Evolutionary conservation across 345 rosid species (phyloP).

Genomic region (Arabis alpina): DNA sequence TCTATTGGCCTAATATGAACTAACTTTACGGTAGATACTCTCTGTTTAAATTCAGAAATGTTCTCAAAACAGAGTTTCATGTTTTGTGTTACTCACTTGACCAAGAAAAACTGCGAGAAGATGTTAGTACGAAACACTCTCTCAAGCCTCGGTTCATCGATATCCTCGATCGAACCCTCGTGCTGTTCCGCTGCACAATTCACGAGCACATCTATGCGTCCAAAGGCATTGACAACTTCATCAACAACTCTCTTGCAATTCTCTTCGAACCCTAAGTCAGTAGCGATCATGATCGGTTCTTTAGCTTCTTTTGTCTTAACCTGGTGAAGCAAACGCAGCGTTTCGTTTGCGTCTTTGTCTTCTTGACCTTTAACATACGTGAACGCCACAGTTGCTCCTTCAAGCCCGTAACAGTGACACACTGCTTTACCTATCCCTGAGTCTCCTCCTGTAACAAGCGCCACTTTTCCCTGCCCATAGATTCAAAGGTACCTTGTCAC

Average conservation of each 20-base stretch:
- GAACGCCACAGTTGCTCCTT: slow-evolving; percentile 80
- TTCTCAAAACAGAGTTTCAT: neutral
- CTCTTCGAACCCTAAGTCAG: slow-evolving; percentile 71
- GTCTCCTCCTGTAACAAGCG: slow-evolving; percentile 80
- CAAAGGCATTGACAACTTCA: slow-evolving; percentile 63
- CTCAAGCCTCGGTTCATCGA: slow-evolving; percentile 69
- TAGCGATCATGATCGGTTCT: slow-evolving; percentile 60
- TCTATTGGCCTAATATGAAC: too few relatives aligned
- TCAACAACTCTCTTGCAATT: slow-evolving; percentile 68
- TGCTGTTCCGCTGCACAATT: slow-evolving; percentile 75
- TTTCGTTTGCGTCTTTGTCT: slow-evolving; percentile 74
- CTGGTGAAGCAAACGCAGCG: slow-evolving; percentile 50
- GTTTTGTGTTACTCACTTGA: slow-evolving; percentile 42
- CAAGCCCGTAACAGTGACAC: slow-evolving; percentile 50
- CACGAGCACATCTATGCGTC: slow-evolving; percentile 65
- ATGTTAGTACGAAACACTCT: slow-evolving; percentile 74
- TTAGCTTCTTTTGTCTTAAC: slow-evolving; percentile 55
- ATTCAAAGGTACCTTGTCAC: slow-evolving; percentile 3
- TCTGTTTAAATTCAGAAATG: too few relatives aligned
- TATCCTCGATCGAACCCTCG: slow-evolving; percentile 59
- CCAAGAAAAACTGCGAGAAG: slow-evolving; percentile 65
- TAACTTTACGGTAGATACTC: too few relatives aligned
- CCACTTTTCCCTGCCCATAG: slow-evolving; percentile 67
- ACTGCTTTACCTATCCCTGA: slow-evolving; percentile 84
- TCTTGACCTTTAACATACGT: slow-evolving; percentile 66